These are phyloP conservation scores for Tulasnella sp. DNA, from an alignment of 768 basidiomycete species.

Conservation along the genomic window DNA sequence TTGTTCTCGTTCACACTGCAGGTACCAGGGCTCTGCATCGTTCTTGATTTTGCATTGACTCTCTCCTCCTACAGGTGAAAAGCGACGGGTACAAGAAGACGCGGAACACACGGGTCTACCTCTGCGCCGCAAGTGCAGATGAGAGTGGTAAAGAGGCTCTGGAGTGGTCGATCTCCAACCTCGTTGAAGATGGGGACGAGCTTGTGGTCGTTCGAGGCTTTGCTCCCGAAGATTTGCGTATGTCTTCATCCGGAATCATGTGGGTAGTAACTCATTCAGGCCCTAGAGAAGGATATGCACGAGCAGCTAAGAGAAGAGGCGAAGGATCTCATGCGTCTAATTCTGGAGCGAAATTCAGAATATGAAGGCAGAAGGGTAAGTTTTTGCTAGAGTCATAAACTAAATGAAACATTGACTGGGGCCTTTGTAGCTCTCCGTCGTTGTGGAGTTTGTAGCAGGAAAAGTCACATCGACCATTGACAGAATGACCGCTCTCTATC, in stretches of 20 bases:
- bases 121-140: conserved; percentile 84
- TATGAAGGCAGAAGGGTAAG: conserved; percentile 72
- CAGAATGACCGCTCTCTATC: conserved; percentile 85
- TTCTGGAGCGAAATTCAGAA: conserved; percentile 78
- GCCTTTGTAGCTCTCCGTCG: conserved; percentile 64
- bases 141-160: conserved; percentile 85
- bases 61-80: conserved; percentile 51
- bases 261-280: not conserved
- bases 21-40: conserved; percentile 25
- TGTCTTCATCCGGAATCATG: conserved; percentile 32
- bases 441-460: conserved; percentile 92
- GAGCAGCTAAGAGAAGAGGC: conserved; percentile 80
- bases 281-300: conserved; percentile 63
- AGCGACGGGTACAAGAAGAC: conserved; percentile 73
- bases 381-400: not conserved
- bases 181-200: conserved; percentile 89
- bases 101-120: conserved; percentile 77
- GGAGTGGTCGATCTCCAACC: conserved; percentile 84
- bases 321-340: conserved; percentile 66
- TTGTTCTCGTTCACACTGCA: conserved; percentile 88
- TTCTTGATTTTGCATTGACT: not conserved
- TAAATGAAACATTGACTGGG: not conserved
- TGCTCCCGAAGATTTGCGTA: conserved; percentile 80
- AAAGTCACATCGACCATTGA: conserved; percentile 86
- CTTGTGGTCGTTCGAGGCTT: conserved; percentile 87